A percentile compares a stretch with the other conserved stretches of the same genome.
Conservation (phyloP, 2,329 filamentous ascomycete genomes). For the Calonectria pauciramosa region DNA sequence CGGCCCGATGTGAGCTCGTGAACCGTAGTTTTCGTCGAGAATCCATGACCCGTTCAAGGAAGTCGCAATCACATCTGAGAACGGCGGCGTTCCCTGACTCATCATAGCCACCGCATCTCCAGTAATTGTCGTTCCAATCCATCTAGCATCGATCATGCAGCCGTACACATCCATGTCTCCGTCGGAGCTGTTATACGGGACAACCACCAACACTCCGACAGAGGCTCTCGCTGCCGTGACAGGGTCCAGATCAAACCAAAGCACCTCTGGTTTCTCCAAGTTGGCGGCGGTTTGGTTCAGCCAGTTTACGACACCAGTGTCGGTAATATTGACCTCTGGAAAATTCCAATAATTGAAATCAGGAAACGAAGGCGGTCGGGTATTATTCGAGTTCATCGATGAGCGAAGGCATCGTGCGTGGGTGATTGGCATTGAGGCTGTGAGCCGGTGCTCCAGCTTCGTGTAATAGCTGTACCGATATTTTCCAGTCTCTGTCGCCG, state of each 20-base stretch:
- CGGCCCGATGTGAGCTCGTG: slow-evolving; percentile 30
- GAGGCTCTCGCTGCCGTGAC: slow-evolving; percentile 29
- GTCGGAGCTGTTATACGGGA: slow-evolving; percentile 19
- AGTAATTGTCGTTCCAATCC: slow-evolving; percentile 31
- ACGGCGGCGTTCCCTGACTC: slow-evolving; percentile 33
- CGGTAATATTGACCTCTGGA: slow-evolving; percentile 21
- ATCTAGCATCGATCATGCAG: slow-evolving; percentile 38
- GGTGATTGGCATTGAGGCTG: slow-evolving; percentile 31
- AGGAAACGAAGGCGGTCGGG: slow-evolving; percentile 21
- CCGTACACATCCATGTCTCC: slow-evolving; percentile 33
- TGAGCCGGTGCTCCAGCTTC: slow-evolving; percentile 33
- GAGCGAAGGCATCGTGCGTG: slow-evolving; percentile 33
- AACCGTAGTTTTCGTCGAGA: slow-evolving; percentile 26
- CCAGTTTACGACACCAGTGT: slow-evolving; percentile 25
- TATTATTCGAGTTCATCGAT: slow-evolving; percentile 11
- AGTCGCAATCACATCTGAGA: slow-evolving; percentile 31
- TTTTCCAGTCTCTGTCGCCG: slow-evolving; percentile 28
- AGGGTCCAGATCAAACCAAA: slow-evolving; percentile 36
- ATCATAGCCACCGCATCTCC: slow-evolving; percentile 33
- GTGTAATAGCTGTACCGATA: slow-evolving; percentile 32
- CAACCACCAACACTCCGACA: slow-evolving; percentile 25
- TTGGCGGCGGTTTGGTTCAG: not conserved
- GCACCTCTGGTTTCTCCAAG: slow-evolving; percentile 25
- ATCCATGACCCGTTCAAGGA: slow-evolving; percentile 35
- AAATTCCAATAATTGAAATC: slow-evolving; percentile 32